Base-by-base conservation (phyloP, 2,329 filamentous ascomycete species). In the Dactylellina haptotyla region DNA sequence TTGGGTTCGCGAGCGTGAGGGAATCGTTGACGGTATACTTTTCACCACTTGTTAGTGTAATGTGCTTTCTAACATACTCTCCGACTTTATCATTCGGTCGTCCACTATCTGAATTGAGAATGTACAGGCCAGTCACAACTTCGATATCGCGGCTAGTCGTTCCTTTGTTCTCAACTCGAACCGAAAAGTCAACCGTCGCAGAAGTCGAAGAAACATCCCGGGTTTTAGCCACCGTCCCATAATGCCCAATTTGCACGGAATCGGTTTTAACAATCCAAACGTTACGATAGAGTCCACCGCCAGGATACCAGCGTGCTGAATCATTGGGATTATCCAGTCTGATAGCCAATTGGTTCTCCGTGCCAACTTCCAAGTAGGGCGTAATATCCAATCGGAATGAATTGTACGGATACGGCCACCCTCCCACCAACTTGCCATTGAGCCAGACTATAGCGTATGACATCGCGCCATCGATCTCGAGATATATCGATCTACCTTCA, bases 391-490 rank as follows among this genome's bases (percentile, higher is more conserved):
- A n/a, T n/a, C n/a, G n/a, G n/a, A n/a, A n/a, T n/a, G n/a, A n/a
- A n/a, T n/a, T n/a, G n/a, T n/a, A n/a, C n/a, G n/a, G n/a, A n/a
- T n/a, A n/a, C n/a, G n/a, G n/a, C n/a, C n/a, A n/a, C n/a, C n/a
- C n/a, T n/a, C n/a, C n/a, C n/a, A n/a, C n/a, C n/a, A n/a, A n/a
- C n/a, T n/a, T n/a, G n/a, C n/a, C n/a, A n/a, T n/a, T n/a, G n/a
- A n/a, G n/a, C n/a, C n/a, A n/a, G 2, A 85, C 83, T n/a, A 81
- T 81, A 1, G 84, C 80, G 70, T 85, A 85, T 0, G 84, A 83
- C 83, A 84, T 85, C 51, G 84, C 84, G 1, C 84, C 84, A 64
- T 85, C 84, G 18, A 85, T 76, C 20, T 85, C 84, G 3, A 85
- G 77, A 57, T 80, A 85, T 10, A 84, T 76, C 0, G 79, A 77